phyloP scores from a whole-genome alignment of 2,329 filamentous ascomycete species.

The Penicillium carneum region DNA sequence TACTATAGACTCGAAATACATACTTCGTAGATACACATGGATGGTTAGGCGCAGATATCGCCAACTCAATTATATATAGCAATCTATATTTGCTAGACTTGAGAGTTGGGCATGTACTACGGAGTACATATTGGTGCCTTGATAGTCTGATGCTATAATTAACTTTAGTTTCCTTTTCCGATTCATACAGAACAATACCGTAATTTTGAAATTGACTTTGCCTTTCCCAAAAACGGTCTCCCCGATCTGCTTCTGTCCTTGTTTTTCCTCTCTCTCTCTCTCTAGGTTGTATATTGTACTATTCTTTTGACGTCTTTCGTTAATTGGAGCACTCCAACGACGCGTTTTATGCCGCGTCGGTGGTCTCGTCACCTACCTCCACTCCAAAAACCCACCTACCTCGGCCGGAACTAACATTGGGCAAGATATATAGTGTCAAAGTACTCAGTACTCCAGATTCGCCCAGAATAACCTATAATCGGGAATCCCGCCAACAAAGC shows the following conservation, averaged over 20 bases:
- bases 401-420: not conserved
- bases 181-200: not conserved
- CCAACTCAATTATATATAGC: not conserved
- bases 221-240: conserved; percentile 4
- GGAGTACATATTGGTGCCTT: not conserved
- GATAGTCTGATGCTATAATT: conserved; percentile 12
- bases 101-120: not conserved
- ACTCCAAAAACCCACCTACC: conserved; percentile 5
- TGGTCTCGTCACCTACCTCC: conserved; percentile 12
- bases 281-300: not conserved
- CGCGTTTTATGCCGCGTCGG: conserved; percentile 9
- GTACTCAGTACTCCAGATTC: too few species aligned
- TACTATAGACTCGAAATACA: not conserved
- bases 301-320: not conserved
- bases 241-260: conserved; percentile 11
- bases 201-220: conserved; percentile 10
- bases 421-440: not conserved
- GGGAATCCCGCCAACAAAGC: not conserved
- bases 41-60: not conserved
- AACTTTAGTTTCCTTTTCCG: not conserved
- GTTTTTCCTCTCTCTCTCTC: not conserved
- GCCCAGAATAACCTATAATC: not conserved
- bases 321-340: not conserved
- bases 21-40: not conserved
- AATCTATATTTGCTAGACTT: not conserved